Evolutionary conservation across 1,139 yeast species (phyloP).

Genomic region (Candida sp.): DNA sequence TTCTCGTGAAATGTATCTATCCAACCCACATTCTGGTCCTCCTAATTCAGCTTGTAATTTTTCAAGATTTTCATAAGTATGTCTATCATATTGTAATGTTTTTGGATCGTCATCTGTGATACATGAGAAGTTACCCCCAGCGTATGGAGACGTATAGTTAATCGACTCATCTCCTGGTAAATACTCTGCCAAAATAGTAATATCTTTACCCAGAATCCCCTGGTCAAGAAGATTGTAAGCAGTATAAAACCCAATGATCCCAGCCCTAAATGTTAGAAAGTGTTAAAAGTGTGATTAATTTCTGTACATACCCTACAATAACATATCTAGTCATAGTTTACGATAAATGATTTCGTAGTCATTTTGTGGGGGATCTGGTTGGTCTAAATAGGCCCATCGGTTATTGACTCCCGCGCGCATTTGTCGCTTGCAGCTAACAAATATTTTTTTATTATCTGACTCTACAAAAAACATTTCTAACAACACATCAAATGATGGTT

Average conservation of each 20-base stretch:
- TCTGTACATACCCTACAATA: slow-evolving; percentile 31
- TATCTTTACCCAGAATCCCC: slow-evolving; percentile 42
- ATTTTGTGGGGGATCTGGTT: not conserved
- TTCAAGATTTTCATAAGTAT: slow-evolving; percentile 48
- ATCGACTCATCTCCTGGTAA: slow-evolving; percentile 74
- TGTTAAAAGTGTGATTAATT: too few species aligned
- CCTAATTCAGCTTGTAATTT: slow-evolving; percentile 48
- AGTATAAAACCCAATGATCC: slow-evolving; percentile 70
- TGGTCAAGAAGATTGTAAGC: slow-evolving; percentile 48
- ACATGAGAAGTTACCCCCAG: slow-evolving; percentile 72
- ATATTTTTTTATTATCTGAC: not conserved
- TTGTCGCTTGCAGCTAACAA: not conserved
- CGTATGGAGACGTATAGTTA: slow-evolving; percentile 75
- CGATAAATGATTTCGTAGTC: not conserved
- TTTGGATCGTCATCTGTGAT: slow-evolving; percentile 57
- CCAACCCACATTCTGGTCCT: slow-evolving; percentile 51
- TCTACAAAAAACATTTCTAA: not conserved
- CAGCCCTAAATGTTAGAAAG: slow-evolving; percentile 40
- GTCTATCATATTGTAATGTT: slow-evolving; percentile 50
- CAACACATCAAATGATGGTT: too few species aligned
- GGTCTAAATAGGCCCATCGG: not conserved
- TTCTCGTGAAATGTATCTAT: slow-evolving; percentile 50
- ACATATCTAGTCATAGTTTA: slow-evolving; percentile 25
- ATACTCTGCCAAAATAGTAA: slow-evolving; percentile 58
- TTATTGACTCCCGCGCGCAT: not conserved